These are phyloP conservation scores for Carallia pectinifolia DNA, from an alignment of 345 rosid species.

Conservation along the genomic window DNA sequence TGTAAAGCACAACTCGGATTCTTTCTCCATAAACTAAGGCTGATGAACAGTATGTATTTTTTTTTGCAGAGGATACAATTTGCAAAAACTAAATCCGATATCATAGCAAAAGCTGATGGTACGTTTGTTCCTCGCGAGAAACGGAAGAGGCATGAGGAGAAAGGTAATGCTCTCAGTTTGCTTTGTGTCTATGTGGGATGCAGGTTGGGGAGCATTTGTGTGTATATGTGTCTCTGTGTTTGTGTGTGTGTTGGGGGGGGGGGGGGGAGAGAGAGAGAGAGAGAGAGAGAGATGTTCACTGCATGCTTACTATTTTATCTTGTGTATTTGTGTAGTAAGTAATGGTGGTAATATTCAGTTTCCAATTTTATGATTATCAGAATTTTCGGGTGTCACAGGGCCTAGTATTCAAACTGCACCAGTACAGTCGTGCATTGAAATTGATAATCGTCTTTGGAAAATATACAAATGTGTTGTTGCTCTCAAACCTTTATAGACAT, in stretches of 20 bases:
- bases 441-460: no score
- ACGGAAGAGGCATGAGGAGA: constrained; percentile 89
- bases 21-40: neutral
- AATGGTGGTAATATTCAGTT: no score
- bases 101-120: constrained; percentile 94
- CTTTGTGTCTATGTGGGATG: neutral
- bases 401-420: no score
- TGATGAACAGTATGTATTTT: constrained; percentile 8
- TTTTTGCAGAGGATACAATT: constrained; percentile 75
- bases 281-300: no score
- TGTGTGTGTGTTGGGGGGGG: neutral
- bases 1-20: neutral
- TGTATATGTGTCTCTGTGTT: neutral
- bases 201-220: neutral
- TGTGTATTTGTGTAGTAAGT: no score
- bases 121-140: constrained; percentile 96
- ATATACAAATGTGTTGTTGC: no score
- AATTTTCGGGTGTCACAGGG: no score
- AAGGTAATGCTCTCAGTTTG: constrained; percentile 44
- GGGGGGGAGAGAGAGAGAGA: no score
- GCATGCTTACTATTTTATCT: no score
- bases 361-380: no score
- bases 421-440: no score
- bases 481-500: no score
- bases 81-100: constrained; percentile 92